These are phyloP conservation scores for Sphagnum fallax DNA, from an alignment of 228 moss, liverwort and hornwort species.

Conservation along the genomic window DNA sequence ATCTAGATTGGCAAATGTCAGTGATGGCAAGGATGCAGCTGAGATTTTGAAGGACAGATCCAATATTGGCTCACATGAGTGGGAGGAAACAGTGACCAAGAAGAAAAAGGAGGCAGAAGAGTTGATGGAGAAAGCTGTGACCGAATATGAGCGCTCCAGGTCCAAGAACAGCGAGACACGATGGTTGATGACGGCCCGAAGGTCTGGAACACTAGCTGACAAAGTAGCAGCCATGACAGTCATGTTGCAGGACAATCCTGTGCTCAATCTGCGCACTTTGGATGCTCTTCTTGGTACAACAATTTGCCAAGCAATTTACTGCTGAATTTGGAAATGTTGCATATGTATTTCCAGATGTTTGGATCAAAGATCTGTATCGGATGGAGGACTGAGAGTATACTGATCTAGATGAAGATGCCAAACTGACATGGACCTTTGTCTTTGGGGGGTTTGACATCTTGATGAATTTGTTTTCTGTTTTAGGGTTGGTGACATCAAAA, in stretches of 20 bases:
- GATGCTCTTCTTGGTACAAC: slow-evolving; percentile 82
- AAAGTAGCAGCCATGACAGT: slow-evolving; percentile 99
- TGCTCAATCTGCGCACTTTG: slow-evolving; percentile 89
- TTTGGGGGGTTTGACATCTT: neutral
- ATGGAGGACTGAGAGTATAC: too few relatives aligned
- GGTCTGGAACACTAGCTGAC: slow-evolving; percentile 89
- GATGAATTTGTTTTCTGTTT: neutral
- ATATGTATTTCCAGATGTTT: neutral
- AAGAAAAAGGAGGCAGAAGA: slow-evolving; percentile 67
- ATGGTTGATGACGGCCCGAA: slow-evolving; percentile 83
- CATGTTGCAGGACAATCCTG: slow-evolving; percentile 90
- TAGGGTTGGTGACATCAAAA: slow-evolving; percentile 96
- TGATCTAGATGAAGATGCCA: too few relatives aligned
- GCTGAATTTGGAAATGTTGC: neutral
- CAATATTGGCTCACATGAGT: slow-evolving; percentile 2
- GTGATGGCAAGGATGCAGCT: neutral
- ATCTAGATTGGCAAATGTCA: slow-evolving; percentile 1
- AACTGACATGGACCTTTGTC: neutral
- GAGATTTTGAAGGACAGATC: neutral
- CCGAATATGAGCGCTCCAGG: slow-evolving; percentile 73
- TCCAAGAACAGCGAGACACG: slow-evolving; percentile 68
- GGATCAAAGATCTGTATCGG: neutral
- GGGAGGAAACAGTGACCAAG: slow-evolving; percentile 22
- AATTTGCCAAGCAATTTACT: neutral
- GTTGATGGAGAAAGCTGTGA: slow-evolving; percentile 69